phyloP scores from a whole-genome alignment of 2,329 filamentous ascomycete genomes.

The Cladosporium austrohemisphaericum region DNA sequence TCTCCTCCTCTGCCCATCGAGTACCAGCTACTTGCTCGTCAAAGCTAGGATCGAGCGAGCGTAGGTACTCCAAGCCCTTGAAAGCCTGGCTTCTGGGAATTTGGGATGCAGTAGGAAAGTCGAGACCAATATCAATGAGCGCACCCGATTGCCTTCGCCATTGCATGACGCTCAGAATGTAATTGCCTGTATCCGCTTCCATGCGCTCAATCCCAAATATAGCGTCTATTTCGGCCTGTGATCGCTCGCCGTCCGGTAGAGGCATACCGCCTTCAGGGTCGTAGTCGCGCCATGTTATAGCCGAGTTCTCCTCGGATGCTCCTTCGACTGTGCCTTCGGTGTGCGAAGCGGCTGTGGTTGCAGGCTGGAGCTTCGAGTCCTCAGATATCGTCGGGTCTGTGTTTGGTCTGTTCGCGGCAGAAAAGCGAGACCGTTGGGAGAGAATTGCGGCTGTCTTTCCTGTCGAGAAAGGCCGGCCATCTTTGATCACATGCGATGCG shows the following conservation, averaged over 20 bases:
- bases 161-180: constrained; percentile 36
- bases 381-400: not conserved
- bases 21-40: constrained; percentile 34
- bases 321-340: constrained; percentile 24
- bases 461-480: not conserved
- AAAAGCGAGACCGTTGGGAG: not conserved
- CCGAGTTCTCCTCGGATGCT: constrained; percentile 13
- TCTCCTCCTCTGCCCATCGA: constrained; percentile 34
- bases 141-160: constrained; percentile 35
- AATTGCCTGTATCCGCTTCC: constrained; percentile 33
- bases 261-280: constrained; percentile 36
- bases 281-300: constrained; percentile 37
- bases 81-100: constrained; percentile 28
- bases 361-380: constrained; percentile 23
- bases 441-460: not conserved
- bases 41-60: constrained; percentile 29
- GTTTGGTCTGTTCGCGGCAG: not conserved
- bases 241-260: constrained; percentile 30
- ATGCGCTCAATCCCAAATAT: constrained; percentile 32
- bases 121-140: constrained; percentile 35
- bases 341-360: constrained; percentile 26
- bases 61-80: constrained; percentile 32
- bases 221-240: constrained; percentile 25
- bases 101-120: constrained; percentile 27
- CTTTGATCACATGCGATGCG: constrained; percentile 6